Evolutionary conservation across 108 stramenopile genomes (phyloP).

Genomic region (Cyclotella baltica): DNA sequence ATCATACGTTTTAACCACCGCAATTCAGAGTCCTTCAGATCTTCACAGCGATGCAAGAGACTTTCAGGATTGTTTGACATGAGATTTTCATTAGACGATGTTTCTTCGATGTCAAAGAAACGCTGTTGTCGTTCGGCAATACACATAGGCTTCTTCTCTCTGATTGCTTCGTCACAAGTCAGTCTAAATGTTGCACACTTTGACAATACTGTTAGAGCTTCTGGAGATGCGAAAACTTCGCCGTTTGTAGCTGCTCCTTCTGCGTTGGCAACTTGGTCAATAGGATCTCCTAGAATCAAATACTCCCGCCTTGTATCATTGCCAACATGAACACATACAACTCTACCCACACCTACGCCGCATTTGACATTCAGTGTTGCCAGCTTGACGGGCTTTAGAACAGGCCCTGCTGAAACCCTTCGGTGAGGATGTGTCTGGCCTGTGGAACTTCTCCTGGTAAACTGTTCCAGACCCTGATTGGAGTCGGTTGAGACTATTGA

Average conservation of each 20-base stretch:
- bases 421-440: neutral
- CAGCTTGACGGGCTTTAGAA: constrained; percentile 13
- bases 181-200: constrained; percentile 19
- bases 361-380: constrained; percentile 71
- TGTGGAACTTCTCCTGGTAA: neutral
- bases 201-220: constrained; percentile 26
- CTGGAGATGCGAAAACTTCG: constrained; percentile 57
- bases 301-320: constrained; percentile 58
- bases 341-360: constrained; percentile 45
- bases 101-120: constrained; percentile 31
- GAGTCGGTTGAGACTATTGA: neutral
- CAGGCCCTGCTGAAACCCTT: neutral
- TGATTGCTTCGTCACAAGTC: constrained; percentile 15
- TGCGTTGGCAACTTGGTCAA: constrained; percentile 63
- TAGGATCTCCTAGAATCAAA: constrained; percentile 65
- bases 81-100: constrained; percentile 12
- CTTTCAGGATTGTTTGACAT: constrained; percentile 38
- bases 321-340: constrained; percentile 58
- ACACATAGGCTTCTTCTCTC: constrained; percentile 17
- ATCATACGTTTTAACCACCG: constrained; percentile 54
- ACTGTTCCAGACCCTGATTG: neutral
- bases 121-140: constrained; percentile 28
- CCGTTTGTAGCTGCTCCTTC: constrained; percentile 48
- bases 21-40: constrained; percentile 51
- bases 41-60: constrained; percentile 34